Base-by-base conservation (phyloP, 2,329 filamentous ascomycete genomes). In the Endothia cerciana region DNA sequence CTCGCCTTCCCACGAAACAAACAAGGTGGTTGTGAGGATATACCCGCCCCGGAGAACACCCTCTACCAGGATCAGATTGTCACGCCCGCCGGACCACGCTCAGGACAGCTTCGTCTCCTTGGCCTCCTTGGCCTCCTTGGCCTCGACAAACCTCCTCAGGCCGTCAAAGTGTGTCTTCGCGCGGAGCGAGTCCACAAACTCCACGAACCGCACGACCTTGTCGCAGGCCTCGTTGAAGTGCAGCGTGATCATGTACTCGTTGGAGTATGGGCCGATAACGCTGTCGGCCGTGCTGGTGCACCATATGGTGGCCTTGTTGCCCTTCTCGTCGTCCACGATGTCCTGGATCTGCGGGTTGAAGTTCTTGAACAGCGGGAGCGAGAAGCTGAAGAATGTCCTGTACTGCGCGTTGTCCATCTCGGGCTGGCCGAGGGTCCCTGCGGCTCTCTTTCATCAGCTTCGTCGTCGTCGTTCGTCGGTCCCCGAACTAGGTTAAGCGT, bases 241-340 rank as follows among this genome's bases (percentile, higher is more conserved):
- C 41, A 72, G 51, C 28, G 70, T 57, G 19, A 72, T 40, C 45
- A 69, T 65, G 58, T 72, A 70, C 69, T 73, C 70, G 49, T 71
- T 69, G 6, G 19, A 45, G 45, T 72, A 72, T 1, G 68, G 69
- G 0, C 72, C 70, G 25, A 71, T 40, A 13, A 57, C 57, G 36
- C 69, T 71, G 7, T 69, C 53, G 7, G 68, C 69, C 13, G 62
- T 69, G 62, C 69, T 70, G 10, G 19, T 58, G 28, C 59, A 65
- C 69, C 65, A 68, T 10, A 72, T 17, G 10, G 66, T 66, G 40
- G 70, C 68, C 60, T 72, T 73, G 68, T 72, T 72, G 22, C 45
- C 66, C 25, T 11, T 28, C 17, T 62, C 65, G 60, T 73, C 71
- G 53, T 70, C 72, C 6, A 61, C 28, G 33, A 65, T 17, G 13